A percentile compares a stretch with the other conserved stretches of the same genome.
phyloP scores from a whole-genome alignment of 257 asterid genomes.

The Solanum pinnatisectum region DNA sequence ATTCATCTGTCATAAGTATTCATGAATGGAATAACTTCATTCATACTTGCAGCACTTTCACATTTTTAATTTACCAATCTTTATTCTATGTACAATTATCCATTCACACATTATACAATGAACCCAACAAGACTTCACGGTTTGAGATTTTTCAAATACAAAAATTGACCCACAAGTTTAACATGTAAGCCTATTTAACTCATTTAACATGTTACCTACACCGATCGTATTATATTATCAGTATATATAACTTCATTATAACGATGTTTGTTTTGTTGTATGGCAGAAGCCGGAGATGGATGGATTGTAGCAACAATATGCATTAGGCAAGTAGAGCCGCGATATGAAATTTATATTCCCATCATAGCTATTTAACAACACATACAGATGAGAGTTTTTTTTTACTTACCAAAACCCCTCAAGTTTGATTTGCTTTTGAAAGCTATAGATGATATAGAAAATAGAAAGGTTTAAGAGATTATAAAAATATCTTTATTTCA shows the following conservation, averaged over 20 bases:
- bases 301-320: slow-evolving; percentile 54
- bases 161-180: too few relatives aligned
- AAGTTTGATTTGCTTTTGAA: not conserved
- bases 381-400: slow-evolving; percentile 44
- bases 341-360: slow-evolving; percentile 27
- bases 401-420: not conserved
- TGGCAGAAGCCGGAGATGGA: slow-evolving; percentile 61
- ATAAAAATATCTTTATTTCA: too few relatives aligned
- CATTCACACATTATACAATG: too few relatives aligned
- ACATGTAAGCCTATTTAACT: too few relatives aligned
- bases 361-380: slow-evolving; percentile 52
- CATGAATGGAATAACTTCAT: too few relatives aligned
- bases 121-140: too few relatives aligned
- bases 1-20: too few relatives aligned
- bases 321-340: slow-evolving; percentile 47
- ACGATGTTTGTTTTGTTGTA: not conserved
- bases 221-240: not conserved
- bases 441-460: not conserved
- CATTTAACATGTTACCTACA: too few relatives aligned
- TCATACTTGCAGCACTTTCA: too few relatives aligned
- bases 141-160: too few relatives aligned
- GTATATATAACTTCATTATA: not conserved
- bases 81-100: too few relatives aligned
- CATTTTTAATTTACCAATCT: too few relatives aligned
- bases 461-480: not conserved